Percentiles rank a stretch among this genome's conserved stretches.
Conservation (phyloP, 768 basidiomycete species). For the Gautieria morchelliformis region DNA sequence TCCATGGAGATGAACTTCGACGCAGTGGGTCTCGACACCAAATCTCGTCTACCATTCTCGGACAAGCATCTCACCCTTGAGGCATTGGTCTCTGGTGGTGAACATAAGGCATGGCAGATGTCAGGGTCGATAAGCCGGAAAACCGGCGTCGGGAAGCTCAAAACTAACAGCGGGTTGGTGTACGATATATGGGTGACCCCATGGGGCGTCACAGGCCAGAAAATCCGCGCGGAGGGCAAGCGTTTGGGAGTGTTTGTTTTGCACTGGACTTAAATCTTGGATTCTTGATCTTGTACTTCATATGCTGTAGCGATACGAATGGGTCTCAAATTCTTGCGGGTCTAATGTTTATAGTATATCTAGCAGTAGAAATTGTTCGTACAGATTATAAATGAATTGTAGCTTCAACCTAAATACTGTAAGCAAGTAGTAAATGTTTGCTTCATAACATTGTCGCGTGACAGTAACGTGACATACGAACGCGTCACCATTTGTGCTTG, state of each 20-base stretch:
- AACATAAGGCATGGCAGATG: background rate
- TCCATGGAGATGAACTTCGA: background rate
- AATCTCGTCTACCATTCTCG: background rate
- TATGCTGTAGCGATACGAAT: background rate
- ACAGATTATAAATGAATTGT: too few relatives aligned
- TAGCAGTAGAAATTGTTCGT: background rate
- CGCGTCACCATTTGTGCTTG: constrained; percentile 2
- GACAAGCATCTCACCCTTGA: background rate
- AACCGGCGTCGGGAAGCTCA: background rate
- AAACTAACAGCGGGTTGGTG: background rate
- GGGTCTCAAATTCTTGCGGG: too few relatives aligned
- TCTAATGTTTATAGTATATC: too few relatives aligned
- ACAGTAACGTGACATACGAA: constrained; percentile 4
- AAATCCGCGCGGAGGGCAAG: background rate
- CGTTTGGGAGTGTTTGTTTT: constrained; percentile 8
- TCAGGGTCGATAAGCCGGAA: background rate
- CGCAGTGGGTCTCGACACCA: constrained; percentile 1
- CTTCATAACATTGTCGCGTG: background rate
- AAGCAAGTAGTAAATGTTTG: too few relatives aligned
- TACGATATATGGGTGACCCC: background rate
- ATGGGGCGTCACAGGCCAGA: constrained; percentile 2
- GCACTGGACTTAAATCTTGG: background rate
- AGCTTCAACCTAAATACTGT: too few relatives aligned
- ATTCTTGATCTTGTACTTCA: background rate
- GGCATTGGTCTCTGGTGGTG: background rate